Conservation (phyloP, 2,329 filamentous ascomycete genomes). For the Aureobasidium sp. region DNA sequence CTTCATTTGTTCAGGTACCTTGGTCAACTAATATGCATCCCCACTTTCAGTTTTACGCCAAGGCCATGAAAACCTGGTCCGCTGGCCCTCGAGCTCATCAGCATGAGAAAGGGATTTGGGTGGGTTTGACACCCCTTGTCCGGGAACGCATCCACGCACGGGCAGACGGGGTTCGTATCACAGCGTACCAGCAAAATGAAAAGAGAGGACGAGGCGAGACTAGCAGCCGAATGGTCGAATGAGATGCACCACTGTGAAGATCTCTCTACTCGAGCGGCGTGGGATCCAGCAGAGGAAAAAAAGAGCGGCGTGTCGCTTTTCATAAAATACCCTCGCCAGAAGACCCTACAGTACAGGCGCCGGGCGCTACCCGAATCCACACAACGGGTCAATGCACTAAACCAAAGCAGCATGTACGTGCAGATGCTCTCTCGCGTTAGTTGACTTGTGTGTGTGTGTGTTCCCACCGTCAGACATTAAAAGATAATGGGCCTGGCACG, state of each 20-base stretch:
- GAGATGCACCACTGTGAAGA: conserved; percentile 8
- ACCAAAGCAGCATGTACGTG: conserved; percentile 14
- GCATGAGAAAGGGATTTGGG: conserved; percentile 3
- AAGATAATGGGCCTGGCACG: conserved; percentile 14
- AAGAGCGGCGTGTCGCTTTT: conserved; percentile 7
- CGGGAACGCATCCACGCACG: conserved; percentile 7
- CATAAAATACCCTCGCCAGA: conserved; percentile 12
- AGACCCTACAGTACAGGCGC: conserved; percentile 8
- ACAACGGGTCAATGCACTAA: conserved; percentile 14
- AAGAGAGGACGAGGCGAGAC: conserved; percentile 1
- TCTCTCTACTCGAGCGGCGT: background rate
- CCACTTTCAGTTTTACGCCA: conserved; percentile 7
- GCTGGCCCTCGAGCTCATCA: conserved; percentile 6
- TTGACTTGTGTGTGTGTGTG: conserved; percentile 5
- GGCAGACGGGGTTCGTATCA: conserved; percentile 8
- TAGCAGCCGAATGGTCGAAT: conserved; percentile 8
- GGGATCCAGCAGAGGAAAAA: conserved; percentile 4
- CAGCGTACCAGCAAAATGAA: conserved; percentile 3
- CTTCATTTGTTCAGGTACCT: conserved; percentile 5
- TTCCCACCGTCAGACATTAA: conserved; percentile 15
- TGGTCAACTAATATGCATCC: conserved; percentile 9
- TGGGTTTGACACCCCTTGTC: conserved; percentile 7
- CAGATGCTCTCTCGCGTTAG: conserved; percentile 14
- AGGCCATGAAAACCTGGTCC: conserved; percentile 9
- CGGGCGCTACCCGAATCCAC: conserved; percentile 13